Base-by-base conservation (phyloP, 257 asterid genomes). In the Petunia axillaris region DNA sequence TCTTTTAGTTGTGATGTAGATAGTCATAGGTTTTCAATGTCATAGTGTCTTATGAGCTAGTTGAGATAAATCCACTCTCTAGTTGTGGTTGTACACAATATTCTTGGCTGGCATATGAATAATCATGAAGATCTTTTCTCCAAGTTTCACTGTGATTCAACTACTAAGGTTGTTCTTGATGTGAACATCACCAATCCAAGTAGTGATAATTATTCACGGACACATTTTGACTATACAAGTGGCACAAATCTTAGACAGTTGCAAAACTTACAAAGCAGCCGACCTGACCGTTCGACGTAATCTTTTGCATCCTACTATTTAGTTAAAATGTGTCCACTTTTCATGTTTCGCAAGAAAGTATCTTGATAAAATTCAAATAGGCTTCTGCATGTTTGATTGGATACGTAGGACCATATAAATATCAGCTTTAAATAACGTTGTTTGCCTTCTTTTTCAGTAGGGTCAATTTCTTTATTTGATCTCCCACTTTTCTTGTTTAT, bases 381-480 rank as follows among this genome's bases (percentile, higher is more conserved):
- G 1, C 25, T 10, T 25, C 16, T 25, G 6, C 77, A 48, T 38
- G 62, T 71, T 48, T 16, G 3, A 14, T 71, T 71, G 70, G 68
- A 40, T 41, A 40, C n/a, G 71, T 36, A 3, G n/a, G 75, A 14
- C 37, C 53, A 10, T 5, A 52, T 4, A 43, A 39, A 16, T 57
- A 39, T 76, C 79, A 54, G 54, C 38, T 39, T 16, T 37, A 38
- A 35, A 55, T 15, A 59, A 57, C 58, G 4, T 76, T 58, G 16
- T 76, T 57, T 55, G 66, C 13, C 66, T 41, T 9, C 40, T n/a
- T 44, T 65, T 64, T 79, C 64, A 74, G 83, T 84, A 14, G 67
- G 80, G 81, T 64, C 68, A 55, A 64, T 46, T 73, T 64, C 62
- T 41, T n/a, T 1, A 62, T 14, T 37, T 41, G 67, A 58, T 71